Conservation (phyloP, 2,329 filamentous ascomycete species). For the Alternaria viburni region DNA sequence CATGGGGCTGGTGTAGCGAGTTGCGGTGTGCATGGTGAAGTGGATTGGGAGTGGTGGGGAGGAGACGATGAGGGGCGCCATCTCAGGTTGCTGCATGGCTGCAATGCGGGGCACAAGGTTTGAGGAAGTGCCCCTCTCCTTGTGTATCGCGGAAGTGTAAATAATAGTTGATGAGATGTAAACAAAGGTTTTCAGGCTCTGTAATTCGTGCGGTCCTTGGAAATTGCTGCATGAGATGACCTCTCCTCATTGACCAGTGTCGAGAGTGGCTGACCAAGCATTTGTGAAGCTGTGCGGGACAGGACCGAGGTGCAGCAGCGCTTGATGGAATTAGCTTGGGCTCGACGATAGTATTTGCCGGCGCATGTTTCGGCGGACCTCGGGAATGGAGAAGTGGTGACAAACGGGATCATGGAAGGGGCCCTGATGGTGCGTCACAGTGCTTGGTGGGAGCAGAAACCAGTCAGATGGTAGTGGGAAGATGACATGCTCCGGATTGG, state of each 20-base stretch:
- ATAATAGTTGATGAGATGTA: neutral
- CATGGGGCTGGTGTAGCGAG: conserved; percentile 10
- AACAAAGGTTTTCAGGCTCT: neutral
- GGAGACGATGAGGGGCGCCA: conserved; percentile 8
- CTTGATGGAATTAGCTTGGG: conserved; percentile 1
- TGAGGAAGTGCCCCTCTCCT: conserved; percentile 14
- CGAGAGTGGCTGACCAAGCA: neutral
- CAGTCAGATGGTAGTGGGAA: neutral
- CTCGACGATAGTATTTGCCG: neutral
- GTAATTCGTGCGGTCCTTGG: neutral
- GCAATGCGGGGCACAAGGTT: conserved; percentile 19
- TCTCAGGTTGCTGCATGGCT: conserved; percentile 6
- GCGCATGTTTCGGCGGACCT: conserved; percentile 1
- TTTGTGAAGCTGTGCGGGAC: neutral
- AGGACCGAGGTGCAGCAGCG: conserved; percentile 1
- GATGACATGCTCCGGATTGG: neutral
- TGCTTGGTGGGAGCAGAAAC: neutral
- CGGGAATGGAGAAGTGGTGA: neutral
- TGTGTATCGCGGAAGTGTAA: neutral
- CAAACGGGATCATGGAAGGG: neutral
- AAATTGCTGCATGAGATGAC: neutral
- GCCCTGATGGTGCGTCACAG: conserved; percentile 5
- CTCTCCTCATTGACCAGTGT: neutral
- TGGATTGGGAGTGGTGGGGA: conserved; percentile 11
- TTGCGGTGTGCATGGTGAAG: conserved; percentile 27